Evolutionary conservation across 192 early-diverging fungal species (phyloP), one percentile per base, ranked within the genome.

Genomic region (Helicostylum pulchrum): DNA sequence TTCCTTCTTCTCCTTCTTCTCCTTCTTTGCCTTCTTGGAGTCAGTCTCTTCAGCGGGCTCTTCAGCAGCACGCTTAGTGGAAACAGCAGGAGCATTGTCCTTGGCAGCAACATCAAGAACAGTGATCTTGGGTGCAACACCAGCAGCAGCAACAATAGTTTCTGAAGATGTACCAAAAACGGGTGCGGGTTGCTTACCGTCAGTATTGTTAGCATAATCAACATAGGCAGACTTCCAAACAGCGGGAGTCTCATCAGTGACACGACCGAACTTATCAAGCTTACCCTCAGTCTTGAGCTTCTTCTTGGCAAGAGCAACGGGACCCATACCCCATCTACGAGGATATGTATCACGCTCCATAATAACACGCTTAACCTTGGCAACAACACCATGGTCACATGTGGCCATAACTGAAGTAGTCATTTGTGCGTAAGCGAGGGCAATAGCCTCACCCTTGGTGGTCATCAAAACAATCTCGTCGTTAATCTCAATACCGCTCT

Each of bases 281-380:
- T 98, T 95, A 30, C 97, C 97, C 39, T 94, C 93, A 83, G 94
- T 93, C 84, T 97, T 90, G 66, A 99, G 71, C 84, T 95, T 94
- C 87, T 99, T 99, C 87, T 99, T 99, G 78, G 94, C 89, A 73
- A 86, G 82, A 19, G 97, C 97, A 74, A 92, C 86, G 23, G 95
- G 95, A 48, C 97, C 97, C 65, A 99, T 81, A 15, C 97, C 97
- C 97, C 97, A 99, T 68, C 92, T 86, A 55, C 94, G 88, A 48
- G 97, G 97, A 77, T 99, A 99, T 6, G 97, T 98, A 79, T 99
- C 97, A 52, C 97, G 90, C 79, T 99, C 97, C 97, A 99, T 99
- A 64, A 99, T 98, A 31, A 99, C 97, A 70, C 97, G 90, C 90
- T 99, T 99, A 74, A 99, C 97, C 85, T 97, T 97, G 71, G 97